Conservation (phyloP, 352 stramenopile genomes). For the Paralagenidium karlingii region DNA sequence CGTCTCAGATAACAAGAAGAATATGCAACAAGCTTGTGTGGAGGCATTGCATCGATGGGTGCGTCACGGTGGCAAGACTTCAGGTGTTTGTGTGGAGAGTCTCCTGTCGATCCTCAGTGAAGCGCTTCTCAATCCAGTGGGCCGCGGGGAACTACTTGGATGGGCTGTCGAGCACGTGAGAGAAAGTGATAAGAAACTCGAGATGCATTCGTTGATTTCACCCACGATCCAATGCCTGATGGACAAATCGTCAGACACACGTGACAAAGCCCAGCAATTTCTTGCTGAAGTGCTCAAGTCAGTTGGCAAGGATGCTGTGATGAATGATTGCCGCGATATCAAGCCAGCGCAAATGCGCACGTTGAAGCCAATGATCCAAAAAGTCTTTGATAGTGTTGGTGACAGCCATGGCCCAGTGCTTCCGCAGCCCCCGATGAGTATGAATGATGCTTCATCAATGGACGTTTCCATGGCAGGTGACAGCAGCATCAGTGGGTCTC, state of each 20-base stretch:
- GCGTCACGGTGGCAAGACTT: conserved; percentile 57
- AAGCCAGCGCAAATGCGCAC: conserved; percentile 79
- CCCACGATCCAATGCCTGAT: conserved; percentile 72
- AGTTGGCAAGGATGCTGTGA: conserved; percentile 55
- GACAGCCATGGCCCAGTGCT: conserved; percentile 3
- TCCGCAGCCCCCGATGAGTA: neutral
- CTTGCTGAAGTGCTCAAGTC: conserved; percentile 74
- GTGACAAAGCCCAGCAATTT: conserved; percentile 67
- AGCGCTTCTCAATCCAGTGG: conserved; percentile 61
- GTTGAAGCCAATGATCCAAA: conserved; percentile 74
- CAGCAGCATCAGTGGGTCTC: neutral
- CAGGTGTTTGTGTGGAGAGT: conserved; percentile 49
- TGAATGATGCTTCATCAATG: too few relatives aligned
- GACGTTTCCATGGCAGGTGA: too few relatives aligned
- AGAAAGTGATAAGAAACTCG: conserved; percentile 20
- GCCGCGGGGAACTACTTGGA: conserved; percentile 54
- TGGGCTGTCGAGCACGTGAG: conserved; percentile 62
- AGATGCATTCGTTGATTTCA: conserved; percentile 47
- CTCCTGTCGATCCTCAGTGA: conserved; percentile 53
- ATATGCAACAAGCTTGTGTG: conserved; percentile 65
- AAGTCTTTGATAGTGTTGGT: conserved; percentile 31
- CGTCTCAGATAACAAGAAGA: conserved; percentile 83
- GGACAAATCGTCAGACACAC: conserved; percentile 73
- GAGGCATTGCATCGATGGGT: conserved; percentile 80
- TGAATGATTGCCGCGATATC: conserved; percentile 69